A percentile compares a stretch with the other conserved stretches of the same genome.
Conservation (phyloP, 2,329 filamentous ascomycete species). For the Volutella citrinella region DNA sequence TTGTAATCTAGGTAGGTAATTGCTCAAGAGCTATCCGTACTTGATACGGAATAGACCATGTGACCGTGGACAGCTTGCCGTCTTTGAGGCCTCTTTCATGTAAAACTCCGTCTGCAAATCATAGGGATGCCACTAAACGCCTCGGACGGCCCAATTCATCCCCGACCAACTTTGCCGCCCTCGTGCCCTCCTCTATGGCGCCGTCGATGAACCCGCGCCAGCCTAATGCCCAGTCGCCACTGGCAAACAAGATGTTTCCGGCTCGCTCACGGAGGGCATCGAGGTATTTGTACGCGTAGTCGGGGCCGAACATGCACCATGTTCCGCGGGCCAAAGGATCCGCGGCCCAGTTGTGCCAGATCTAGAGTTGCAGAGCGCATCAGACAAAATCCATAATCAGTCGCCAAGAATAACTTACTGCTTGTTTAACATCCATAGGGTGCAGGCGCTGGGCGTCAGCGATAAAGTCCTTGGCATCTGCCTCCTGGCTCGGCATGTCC, state of each 20-base stretch:
- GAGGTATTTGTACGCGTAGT: constrained; percentile 35
- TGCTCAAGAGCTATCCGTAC: no score
- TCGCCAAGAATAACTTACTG: constrained; percentile 14
- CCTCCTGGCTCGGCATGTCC: constrained; percentile 43
- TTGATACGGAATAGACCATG: no score
- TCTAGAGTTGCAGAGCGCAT: constrained; percentile 20
- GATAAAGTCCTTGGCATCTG: constrained; percentile 32
- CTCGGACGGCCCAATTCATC: no score
- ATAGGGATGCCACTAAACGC: no score
- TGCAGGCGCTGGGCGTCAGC: constrained; percentile 32
- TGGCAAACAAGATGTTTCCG: constrained; percentile 44
- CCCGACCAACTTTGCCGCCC: constrained; percentile 21
- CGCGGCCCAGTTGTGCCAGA: constrained; percentile 48
- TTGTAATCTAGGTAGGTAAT: no score
- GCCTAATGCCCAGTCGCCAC: constrained; percentile 46
- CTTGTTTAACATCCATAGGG: constrained; percentile 27
- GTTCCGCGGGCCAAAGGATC: constrained; percentile 46
- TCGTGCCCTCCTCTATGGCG: constrained; percentile 42
- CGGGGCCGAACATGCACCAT: constrained; percentile 36
- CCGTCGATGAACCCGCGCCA: constrained; percentile 51
- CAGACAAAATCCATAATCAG: background rate
- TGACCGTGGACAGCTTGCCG: no score
- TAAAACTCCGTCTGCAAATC: no score
- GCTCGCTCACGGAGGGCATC: constrained; percentile 38
- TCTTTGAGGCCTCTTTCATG: no score